These are phyloP conservation scores for Rhytidiadelphus loreus DNA, from an alignment of 225 moss, liverwort and hornwort species.

Conservation along the genomic window DNA sequence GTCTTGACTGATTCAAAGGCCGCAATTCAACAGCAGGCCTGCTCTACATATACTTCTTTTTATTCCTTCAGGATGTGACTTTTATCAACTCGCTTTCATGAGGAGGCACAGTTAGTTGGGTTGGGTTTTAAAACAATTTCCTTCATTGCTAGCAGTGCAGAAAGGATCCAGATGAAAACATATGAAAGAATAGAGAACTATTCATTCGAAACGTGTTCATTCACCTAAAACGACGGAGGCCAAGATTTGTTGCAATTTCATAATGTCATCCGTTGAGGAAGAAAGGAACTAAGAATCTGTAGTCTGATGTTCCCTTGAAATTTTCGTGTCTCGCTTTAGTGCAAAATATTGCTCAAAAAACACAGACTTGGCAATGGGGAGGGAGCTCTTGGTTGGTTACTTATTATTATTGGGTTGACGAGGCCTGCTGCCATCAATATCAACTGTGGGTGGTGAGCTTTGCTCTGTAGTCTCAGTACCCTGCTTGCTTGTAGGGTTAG, in stretches of 20 bases:
- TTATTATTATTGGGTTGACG: not conserved
- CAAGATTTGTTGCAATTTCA: not conserved
- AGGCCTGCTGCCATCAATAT: not conserved
- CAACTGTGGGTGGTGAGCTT: not conserved
- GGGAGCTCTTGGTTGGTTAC: not conserved
- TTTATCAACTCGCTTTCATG: not conserved
- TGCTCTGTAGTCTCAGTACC: not conserved
- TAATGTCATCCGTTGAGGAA: not conserved
- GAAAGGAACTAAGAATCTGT: not conserved
- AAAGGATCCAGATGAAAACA: not conserved
- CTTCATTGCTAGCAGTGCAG: not conserved
- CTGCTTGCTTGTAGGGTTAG: not conserved
- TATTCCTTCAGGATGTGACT: not conserved
- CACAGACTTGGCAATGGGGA: not conserved
- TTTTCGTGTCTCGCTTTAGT: not conserved
- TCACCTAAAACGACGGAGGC: not conserved
- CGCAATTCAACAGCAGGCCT: not conserved
- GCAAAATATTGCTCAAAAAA: not conserved
- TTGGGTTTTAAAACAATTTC: too few relatives aligned
- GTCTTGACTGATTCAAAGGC: slow-evolving; percentile 12
- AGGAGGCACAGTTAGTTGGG: not conserved
- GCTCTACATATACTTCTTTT: not conserved
- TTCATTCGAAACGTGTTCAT: not conserved
- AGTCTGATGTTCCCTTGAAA: not conserved
- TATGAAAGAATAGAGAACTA: too few relatives aligned